These are phyloP conservation scores for Exophiala spinifera DNA, from an alignment of 2,329 filamentous ascomycete genomes.

Conservation along the genomic window DNA sequence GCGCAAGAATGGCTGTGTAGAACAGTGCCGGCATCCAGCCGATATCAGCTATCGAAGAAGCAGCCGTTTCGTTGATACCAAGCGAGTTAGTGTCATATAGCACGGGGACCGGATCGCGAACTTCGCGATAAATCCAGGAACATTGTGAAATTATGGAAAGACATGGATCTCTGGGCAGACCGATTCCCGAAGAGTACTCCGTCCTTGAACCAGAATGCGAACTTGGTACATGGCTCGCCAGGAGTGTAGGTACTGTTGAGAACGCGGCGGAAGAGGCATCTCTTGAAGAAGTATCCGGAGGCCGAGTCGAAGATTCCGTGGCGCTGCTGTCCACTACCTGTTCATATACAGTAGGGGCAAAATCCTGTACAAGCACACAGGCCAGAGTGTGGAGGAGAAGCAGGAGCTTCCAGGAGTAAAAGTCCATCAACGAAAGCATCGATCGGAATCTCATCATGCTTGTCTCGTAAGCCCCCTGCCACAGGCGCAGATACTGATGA, in stretches of 20 bases:
- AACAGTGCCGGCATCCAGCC: constrained; percentile 35
- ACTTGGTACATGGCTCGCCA: too few relatives aligned
- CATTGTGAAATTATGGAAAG: neutral
- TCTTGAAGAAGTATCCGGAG: too few relatives aligned
- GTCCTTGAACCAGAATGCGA: too few relatives aligned
- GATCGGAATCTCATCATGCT: neutral
- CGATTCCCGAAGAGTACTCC: too few relatives aligned
- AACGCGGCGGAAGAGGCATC: too few relatives aligned
- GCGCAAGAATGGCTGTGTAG: constrained; percentile 34
- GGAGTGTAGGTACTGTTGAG: too few relatives aligned
- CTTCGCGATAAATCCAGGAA: neutral
- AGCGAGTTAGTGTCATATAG: neutral
- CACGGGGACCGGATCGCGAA: neutral
- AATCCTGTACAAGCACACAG: neutral
- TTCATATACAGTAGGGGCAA: too few relatives aligned
- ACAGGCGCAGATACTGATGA: neutral
- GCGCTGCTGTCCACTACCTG: too few relatives aligned
- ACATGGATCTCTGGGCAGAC: neutral
- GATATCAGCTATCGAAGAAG: constrained; percentile 26
- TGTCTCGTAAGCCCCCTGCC: neutral
- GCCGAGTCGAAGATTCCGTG: too few relatives aligned
- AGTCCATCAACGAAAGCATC: neutral
- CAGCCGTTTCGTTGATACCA: neutral
- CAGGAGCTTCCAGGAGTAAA: neutral
- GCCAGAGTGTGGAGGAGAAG: neutral